phyloP scores from a whole-genome alignment of 2,329 filamentous ascomycete genomes.

The Mycosphaerella arachidis region DNA sequence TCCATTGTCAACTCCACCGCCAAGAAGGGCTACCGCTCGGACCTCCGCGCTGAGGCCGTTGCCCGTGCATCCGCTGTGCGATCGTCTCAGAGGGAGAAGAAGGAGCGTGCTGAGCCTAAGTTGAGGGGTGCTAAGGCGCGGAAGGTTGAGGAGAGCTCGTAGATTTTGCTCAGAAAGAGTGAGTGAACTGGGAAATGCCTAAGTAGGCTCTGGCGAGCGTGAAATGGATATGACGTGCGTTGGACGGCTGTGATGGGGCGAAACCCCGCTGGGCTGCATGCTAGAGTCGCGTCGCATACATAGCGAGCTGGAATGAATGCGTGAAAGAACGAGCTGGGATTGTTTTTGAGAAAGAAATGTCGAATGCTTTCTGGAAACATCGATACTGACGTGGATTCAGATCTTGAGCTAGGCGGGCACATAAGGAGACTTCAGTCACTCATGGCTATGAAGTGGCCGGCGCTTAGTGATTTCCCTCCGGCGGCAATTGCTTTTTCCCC shows the following conservation, averaged over 20 bases:
- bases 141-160: constrained; percentile 20
- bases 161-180: background rate
- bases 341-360: no score
- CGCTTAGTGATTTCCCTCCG: no score
- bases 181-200: background rate
- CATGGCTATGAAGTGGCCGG: no score
- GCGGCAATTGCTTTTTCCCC: no score
- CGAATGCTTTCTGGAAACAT: no score
- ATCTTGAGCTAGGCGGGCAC: no score
- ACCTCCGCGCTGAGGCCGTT: constrained; percentile 60
- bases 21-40: constrained; percentile 72
- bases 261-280: background rate
- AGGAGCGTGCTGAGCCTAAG: constrained; percentile 63
- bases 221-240: background rate
- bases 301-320: background rate
- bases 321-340: background rate
- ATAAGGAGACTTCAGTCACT: no score
- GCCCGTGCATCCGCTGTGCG: constrained; percentile 75
- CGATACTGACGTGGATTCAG: no score
- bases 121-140: constrained; percentile 33
- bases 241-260: background rate
- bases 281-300: background rate
- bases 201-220: background rate
- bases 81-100: constrained; percentile 67
- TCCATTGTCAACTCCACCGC: constrained; percentile 75